Conservation (phyloP, 176 grass and related monocot genomes). For the Bothriochloa decipiens region DNA sequence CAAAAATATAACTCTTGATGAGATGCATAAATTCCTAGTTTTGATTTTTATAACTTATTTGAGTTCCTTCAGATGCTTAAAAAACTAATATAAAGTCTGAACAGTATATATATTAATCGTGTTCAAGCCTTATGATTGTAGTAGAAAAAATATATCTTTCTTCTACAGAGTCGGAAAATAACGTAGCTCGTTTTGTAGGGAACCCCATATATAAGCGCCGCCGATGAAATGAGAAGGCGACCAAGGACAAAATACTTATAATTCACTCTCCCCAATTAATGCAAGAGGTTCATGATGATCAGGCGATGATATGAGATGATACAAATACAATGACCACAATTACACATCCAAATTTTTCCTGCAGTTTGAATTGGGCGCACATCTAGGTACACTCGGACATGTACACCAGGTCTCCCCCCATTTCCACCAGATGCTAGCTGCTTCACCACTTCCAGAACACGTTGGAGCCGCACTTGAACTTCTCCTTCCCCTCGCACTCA, state of each 20-base stretch:
- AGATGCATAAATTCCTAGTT: too few species aligned
- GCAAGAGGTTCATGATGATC: constrained; percentile 18
- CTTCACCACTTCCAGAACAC: constrained; percentile 93
- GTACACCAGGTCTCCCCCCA: not conserved
- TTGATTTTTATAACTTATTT: too few species aligned
- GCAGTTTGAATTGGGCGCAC: not conserved
- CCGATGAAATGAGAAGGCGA: not conserved
- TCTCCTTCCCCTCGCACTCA: constrained; percentile 98
- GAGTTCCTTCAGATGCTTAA: too few species aligned
- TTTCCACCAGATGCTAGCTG: not conserved
- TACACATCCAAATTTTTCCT: constrained; percentile 15
- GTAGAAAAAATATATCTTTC: too few species aligned
- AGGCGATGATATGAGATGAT: not conserved
- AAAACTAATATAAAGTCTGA: too few species aligned
- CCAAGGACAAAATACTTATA: not conserved
- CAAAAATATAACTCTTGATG: too few species aligned
- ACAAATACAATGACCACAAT: constrained; percentile 31
- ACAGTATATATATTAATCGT: too few species aligned
- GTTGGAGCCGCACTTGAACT: constrained; percentile 99
- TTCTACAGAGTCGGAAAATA: too few species aligned
- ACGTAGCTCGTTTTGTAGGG: too few species aligned
- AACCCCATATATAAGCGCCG: not conserved
- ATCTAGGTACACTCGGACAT: constrained; percentile 42
- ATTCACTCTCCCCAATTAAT: not conserved
- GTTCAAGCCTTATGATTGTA: too few species aligned